Evolutionary conservation across 2,329 filamentous ascomycete species (phyloP), one percentile per base, ranked within the genome.

Genomic region (Penicillium aurantiogriseum): DNA sequence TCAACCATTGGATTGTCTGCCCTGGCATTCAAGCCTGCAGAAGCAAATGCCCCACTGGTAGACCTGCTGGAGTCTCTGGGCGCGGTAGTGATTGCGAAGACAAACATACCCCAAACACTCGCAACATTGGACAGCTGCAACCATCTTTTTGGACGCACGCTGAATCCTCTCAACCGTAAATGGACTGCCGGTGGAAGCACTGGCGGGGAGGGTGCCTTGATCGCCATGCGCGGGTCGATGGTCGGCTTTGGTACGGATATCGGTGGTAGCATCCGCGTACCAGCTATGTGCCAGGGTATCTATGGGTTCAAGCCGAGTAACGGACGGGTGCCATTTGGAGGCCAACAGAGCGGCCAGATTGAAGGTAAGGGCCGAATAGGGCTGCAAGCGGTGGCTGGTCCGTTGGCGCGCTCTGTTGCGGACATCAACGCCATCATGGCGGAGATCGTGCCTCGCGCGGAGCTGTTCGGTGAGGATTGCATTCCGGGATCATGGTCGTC

Each of bases 1-100:
- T 79, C 79, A 9, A 82, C 78, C 1, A 78, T 84, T 5, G 84
- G 84, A 1, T 80, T 91, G 59, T 81, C 82, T 0, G 81, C 82
- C 0, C 80, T 88, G 56, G 84, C 87, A 4, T 80, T 81, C 39
- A 78, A 86, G 45, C 85, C 87, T 0, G 85, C 82, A 15, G 70
- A 72, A 33, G 71, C 78, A 59, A 83, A 88, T 68, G 80, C 84
- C 0, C 78, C 81, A 0, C 74, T 89, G 7, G 82, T 88, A 0
- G 77, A 83, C 9, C 74, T 88, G 1, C 71, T 90, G 4, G 73
- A 83, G 27, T 77, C 79, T 19, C 77, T 85, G 0, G 88, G 88
- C 1, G 87, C 87, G 1, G 79, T 90, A 0, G 74, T 88, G n/a
- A 88, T 89, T 62, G 81, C 83, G 62, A 90, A 90, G 72, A 90